Evolutionary conservation across 2,329 filamentous ascomycete species (phyloP).

Genomic region (Talaromyces sp.): DNA sequence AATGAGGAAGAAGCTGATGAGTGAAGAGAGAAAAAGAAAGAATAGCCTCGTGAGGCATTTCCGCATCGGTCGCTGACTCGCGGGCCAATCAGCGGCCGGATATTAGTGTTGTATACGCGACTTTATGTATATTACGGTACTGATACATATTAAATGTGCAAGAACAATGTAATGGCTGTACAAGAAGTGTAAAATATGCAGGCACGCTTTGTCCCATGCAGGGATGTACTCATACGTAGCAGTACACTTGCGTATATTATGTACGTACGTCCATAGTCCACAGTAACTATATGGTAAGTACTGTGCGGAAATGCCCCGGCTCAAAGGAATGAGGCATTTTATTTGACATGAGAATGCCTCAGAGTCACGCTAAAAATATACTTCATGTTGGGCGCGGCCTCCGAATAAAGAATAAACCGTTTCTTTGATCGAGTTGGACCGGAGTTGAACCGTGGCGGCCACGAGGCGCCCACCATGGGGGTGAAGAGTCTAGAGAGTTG

Average conservation of each 20-base stretch:
- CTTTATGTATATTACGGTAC: neutral
- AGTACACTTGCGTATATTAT: too few species aligned
- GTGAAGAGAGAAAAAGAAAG: neutral
- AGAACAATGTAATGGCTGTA: neutral
- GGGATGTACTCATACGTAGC: neutral
- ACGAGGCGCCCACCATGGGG: conserved; percentile 1
- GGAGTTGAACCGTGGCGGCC: neutral
- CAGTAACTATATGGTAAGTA: too few species aligned
- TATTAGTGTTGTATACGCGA: neutral
- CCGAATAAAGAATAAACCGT: neutral
- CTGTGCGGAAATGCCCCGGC: neutral
- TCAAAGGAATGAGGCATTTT: conserved; percentile 12
- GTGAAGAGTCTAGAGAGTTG: neutral
- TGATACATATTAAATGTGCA: neutral
- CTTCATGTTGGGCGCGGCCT: too few species aligned
- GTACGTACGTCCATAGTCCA: too few species aligned
- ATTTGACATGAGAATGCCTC: too few species aligned
- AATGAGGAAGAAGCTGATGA: neutral
- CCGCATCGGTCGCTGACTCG: conserved; percentile 6
- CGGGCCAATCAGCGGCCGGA: neutral
- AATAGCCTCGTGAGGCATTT: conserved; percentile 2
- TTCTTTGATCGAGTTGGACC: neutral
- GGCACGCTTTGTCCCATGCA: conserved; percentile 7
- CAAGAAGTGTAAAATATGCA: neutral
- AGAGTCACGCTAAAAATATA: too few species aligned